Conservation (phyloP, 441 rosid species). For the Viola pubescens region DNA sequence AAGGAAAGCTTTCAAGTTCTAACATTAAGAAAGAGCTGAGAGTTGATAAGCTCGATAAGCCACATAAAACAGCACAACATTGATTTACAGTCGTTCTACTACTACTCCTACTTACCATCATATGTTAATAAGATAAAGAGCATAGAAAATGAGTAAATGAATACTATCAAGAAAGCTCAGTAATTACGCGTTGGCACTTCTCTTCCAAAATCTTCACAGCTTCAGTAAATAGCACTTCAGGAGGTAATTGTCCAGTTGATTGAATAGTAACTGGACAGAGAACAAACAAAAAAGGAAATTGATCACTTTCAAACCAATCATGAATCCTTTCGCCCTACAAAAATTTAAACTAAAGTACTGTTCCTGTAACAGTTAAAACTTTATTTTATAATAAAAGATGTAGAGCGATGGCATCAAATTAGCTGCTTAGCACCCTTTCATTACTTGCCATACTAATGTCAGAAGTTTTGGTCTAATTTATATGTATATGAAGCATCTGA, state of each 20-base stretch:
- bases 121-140: background rate
- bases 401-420: no score
- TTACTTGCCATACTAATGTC: no score
- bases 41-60: no score
- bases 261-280: conserved; percentile 61
- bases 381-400: no score
- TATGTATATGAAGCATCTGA: no score
- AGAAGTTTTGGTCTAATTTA: no score
- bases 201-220: conserved; percentile 90
- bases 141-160: no score
- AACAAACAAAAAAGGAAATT: conserved; percentile 10
- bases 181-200: conserved; percentile 66
- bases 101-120: background rate
- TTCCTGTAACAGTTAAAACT: no score
- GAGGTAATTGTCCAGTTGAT: conserved; percentile 81
- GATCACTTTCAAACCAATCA: background rate
- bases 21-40: no score
- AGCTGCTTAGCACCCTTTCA: no score
- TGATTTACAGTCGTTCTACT: background rate
- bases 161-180: conserved; percentile 56
- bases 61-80: no score
- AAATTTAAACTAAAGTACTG: background rate
- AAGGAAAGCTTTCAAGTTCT: no score
- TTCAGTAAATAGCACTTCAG: conserved; percentile 76
- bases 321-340: background rate